phyloP scores from a whole-genome alignment of 805 yeast species.

The Candida montana region DNA sequence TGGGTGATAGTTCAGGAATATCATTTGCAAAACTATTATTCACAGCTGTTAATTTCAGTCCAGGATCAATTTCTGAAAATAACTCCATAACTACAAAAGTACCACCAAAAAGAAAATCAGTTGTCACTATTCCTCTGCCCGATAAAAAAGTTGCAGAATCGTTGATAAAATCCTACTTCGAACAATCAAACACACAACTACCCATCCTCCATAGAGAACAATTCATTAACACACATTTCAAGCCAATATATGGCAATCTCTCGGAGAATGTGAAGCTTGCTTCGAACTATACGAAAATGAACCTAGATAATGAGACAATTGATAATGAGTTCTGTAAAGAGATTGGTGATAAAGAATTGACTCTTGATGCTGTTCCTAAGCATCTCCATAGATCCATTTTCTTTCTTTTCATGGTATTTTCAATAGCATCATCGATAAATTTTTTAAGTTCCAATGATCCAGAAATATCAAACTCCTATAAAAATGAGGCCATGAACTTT shows the following conservation, averaged over 20 bases:
- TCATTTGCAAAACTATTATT: slow-evolving; percentile 73
- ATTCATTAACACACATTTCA: slow-evolving; percentile 59
- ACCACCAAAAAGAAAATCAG: slow-evolving; percentile 12
- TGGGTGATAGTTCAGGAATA: slow-evolving; percentile 53
- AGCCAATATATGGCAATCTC: slow-evolving; percentile 74
- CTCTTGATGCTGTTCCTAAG: slow-evolving; percentile 40
- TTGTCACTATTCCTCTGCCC: slow-evolving; percentile 41
- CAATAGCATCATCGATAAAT: slow-evolving; percentile 72
- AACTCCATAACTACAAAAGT: slow-evolving; percentile 25
- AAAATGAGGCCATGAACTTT: slow-evolving; percentile 56
- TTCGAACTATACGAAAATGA: slow-evolving; percentile 46
- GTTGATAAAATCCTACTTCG: slow-evolving; percentile 60
- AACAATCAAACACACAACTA: slow-evolving; percentile 75
- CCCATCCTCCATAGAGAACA: slow-evolving; percentile 82
- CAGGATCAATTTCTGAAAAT: slow-evolving; percentile 26
- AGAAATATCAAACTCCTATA: slow-evolving; percentile 63
- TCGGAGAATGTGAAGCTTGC: slow-evolving; percentile 52
- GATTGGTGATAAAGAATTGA: slow-evolving; percentile 6
- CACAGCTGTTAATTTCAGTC: slow-evolving; percentile 65
- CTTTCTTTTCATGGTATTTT: slow-evolving; percentile 72
- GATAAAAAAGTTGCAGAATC: slow-evolving; percentile 71
- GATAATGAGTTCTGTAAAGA: slow-evolving; percentile 14
- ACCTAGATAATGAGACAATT: slow-evolving; percentile 27
- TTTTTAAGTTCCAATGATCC: slow-evolving; percentile 57
- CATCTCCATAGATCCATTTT: slow-evolving; percentile 51